Evolutionary conservation across 2,329 filamentous ascomycete species (phyloP), one percentile per base, ranked within the genome.

Genomic region (Alternaria viburni): DNA sequence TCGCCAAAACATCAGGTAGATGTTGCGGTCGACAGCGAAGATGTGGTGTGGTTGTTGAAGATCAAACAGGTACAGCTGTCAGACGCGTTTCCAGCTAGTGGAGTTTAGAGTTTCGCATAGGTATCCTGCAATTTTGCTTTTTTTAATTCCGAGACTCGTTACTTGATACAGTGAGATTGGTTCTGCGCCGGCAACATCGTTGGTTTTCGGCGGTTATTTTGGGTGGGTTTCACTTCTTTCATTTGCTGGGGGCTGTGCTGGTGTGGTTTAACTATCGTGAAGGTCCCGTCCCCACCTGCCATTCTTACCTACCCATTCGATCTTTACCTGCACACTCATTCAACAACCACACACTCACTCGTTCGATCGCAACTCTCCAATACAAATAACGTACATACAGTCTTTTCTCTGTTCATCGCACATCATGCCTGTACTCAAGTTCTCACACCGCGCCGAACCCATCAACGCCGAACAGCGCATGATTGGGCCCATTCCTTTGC

Each of bases 401-500:
- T 6, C 4, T 36, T 15, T 19, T 12, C 28, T 12, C 11, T 12
- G 11, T 30, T 30, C 10, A 46, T 26, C n/a, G 28, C 28, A 52
- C 49, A 17, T 41, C 6, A 52, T 52, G 49, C 49, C 49, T 21
- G 3, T 1, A 41, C 19, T 52, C 1, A 52, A 52, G 19, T 52
- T 49, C 44, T 17, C 30, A 3, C 50, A 44, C 23, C 51, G 45
- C n/a, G 19, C 30, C 7, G 19, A 30, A 3, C 6, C 28, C 1
- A 28, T 26, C 12, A 62, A 59, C 41, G 46, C 59, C 30, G 41
- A 60, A 21, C 52, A 60, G 4, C 17, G 17, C 47, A 58, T 57
- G 46, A 32, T 63, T 15, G 59, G 62, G 1, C 59, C 54, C 5
- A 54, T 64, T 12, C 59, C 62, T 7, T 54, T 65, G 2, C 59